Evolutionary conservation across 176 grass and related monocot genomes (phyloP).

Genomic region (Juncus effusus): DNA sequence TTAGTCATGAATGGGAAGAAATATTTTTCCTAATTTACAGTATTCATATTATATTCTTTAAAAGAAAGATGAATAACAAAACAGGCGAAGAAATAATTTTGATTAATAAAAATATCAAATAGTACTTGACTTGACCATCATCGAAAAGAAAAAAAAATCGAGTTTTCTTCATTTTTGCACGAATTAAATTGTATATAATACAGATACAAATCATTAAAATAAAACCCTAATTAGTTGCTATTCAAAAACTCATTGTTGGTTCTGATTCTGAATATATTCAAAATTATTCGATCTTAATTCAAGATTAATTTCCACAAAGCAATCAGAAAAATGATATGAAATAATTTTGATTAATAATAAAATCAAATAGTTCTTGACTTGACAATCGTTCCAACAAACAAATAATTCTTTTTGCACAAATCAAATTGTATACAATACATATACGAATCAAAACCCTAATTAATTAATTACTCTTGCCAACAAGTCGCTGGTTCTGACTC

Average conservation of each 20-base stretch:
- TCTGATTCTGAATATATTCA: slow-evolving; percentile 33
- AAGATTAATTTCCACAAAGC: no score
- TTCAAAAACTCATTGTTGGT: slow-evolving; percentile 48
- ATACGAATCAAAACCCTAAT: background rate
- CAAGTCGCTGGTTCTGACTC: slow-evolving; percentile 47
- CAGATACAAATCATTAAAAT: background rate
- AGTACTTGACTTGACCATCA: background rate
- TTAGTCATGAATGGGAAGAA: no score
- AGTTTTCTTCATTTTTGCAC: slow-evolving; percentile 3
- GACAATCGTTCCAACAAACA: slow-evolving; percentile 8
- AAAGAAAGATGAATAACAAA: no score
- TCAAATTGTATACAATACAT: slow-evolving; percentile 30
- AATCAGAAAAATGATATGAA: no score
- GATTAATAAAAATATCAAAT: no score
- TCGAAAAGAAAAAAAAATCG: slow-evolving; percentile 21
- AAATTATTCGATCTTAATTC: no score
- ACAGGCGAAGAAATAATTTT: no score
- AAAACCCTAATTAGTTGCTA: slow-evolving; percentile 25
- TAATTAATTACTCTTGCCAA: slow-evolving; percentile 39
- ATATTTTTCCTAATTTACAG: no score
- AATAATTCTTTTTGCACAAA: slow-evolving; percentile 28
- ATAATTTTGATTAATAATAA: no score
- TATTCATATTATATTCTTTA: no score
- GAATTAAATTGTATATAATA: slow-evolving; percentile 35
- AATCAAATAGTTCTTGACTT: background rate